Evolutionary conservation across 2,329 filamentous ascomycete species (phyloP).

Genomic region (Colletotrichum tanaceti): DNA sequence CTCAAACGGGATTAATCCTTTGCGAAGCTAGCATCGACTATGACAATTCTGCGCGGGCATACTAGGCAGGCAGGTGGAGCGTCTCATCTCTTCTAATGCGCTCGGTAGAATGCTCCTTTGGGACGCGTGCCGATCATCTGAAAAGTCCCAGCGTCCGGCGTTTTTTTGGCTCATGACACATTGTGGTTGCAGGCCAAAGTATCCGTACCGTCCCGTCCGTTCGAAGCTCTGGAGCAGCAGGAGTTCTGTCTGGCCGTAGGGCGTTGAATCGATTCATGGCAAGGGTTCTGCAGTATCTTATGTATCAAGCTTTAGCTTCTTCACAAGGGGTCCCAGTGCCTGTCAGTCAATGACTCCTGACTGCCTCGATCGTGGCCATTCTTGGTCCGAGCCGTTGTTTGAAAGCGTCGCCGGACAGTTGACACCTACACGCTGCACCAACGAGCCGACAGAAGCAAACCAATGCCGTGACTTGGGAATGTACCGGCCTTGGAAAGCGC

Average conservation of each 20-base stretch:
- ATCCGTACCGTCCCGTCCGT: background rate
- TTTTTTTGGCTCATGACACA: too few relatives aligned
- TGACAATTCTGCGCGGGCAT: background rate
- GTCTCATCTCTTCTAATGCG: conserved; percentile 19
- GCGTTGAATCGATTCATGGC: background rate
- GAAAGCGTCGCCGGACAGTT: background rate
- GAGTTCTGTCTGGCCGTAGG: background rate
- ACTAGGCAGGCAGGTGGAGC: background rate
- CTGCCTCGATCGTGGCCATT: conserved; percentile 10
- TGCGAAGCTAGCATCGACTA: background rate
- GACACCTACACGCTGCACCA: background rate
- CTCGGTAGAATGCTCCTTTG: too few relatives aligned
- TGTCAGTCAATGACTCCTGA: conserved; percentile 1
- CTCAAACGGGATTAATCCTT: too few relatives aligned
- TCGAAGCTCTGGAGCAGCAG: background rate
- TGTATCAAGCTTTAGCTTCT: conserved; percentile 20
- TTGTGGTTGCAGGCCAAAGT: too few relatives aligned
- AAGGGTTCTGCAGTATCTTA: conserved; percentile 23
- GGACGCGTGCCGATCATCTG: conserved; percentile 19
- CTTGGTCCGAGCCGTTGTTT: conserved; percentile 15
- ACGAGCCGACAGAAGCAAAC: background rate
- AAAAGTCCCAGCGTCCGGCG: background rate
- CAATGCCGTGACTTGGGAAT: too few relatives aligned
- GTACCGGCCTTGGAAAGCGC: background rate
- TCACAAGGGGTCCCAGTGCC: conserved; percentile 9